A percentile compares a stretch with the other conserved stretches of the same genome.
Conservation (phyloP, 148 eudicot genomes). For the Diospyros kaki region DNA sequence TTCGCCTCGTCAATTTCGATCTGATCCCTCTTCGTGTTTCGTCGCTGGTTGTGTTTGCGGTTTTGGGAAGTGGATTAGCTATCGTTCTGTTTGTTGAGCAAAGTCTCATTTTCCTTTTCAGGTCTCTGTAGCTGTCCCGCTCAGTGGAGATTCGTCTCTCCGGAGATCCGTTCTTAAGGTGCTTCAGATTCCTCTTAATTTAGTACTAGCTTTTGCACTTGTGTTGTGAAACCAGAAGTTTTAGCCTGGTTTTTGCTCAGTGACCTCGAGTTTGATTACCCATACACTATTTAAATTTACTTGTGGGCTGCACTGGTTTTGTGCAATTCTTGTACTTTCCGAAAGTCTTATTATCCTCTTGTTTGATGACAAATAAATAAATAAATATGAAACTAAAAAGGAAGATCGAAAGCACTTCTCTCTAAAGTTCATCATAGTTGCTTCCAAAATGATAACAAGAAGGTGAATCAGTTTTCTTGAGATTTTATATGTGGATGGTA, state of each 20-base stretch:
- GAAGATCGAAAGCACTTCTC: too few species aligned
- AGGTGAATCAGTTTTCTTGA: background rate
- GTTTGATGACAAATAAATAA: too few species aligned
- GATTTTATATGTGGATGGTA: background rate
- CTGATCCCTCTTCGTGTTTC: background rate
- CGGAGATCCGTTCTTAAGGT: constrained; percentile 55
- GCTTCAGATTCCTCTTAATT: background rate
- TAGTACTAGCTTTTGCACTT: background rate
- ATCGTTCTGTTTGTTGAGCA: background rate
- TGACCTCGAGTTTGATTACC: too few species aligned
- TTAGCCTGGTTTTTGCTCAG: background rate
- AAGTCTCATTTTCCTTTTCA: constrained; percentile 17
- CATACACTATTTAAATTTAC: too few species aligned
- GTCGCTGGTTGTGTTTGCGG: background rate
- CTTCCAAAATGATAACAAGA: background rate
- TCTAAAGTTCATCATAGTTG: too few species aligned
- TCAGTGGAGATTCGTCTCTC: constrained; percentile 38
- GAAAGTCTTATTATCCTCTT: too few species aligned
- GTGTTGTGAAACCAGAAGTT: background rate
- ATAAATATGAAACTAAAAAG: too few species aligned
- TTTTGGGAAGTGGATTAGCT: background rate
- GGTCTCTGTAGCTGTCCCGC: constrained; percentile 41
- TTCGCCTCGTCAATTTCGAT: background rate
- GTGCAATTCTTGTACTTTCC: too few species aligned
- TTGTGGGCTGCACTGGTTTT: too few species aligned